Percentiles rank a stretch among this genome's conserved stretches.
phyloP scores from a whole-genome alignment of 2,329 filamentous ascomycete species.

The Trichophyton benhamiae region DNA sequence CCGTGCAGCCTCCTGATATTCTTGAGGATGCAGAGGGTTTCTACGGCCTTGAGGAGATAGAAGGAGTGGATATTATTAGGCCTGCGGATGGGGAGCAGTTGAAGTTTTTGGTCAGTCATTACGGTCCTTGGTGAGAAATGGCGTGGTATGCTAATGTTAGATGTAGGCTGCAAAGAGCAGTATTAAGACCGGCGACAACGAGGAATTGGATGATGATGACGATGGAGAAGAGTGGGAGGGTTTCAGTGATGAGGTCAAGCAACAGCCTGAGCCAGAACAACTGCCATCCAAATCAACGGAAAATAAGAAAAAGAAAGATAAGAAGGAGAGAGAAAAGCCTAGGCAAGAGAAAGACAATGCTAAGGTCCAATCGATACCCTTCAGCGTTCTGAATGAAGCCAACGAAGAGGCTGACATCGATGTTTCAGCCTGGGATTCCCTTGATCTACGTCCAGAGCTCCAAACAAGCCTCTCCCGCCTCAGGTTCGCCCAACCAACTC shows the following conservation, averaged over 20 bases:
- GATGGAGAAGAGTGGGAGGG: conserved; percentile 52
- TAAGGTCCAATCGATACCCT: conserved; percentile 24
- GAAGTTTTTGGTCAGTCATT: conserved; percentile 28
- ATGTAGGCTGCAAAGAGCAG: conserved; percentile 26
- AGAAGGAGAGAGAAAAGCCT: conserved; percentile 19
- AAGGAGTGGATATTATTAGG: conserved; percentile 74
- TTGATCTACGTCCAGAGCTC: conserved; percentile 60
- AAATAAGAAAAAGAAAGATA: conserved; percentile 6
- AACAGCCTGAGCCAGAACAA: conserved; percentile 15
- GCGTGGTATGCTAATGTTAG: neutral
- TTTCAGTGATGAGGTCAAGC: conserved; percentile 41
- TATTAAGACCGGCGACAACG: conserved; percentile 16
- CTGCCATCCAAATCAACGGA: conserved; percentile 15
- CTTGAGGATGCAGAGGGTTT: conserved; percentile 88
- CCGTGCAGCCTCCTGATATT: conserved; percentile 58
- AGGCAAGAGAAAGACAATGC: conserved; percentile 15
- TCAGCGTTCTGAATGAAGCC: conserved; percentile 28
- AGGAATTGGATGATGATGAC: conserved; percentile 12
- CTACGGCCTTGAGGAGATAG: conserved; percentile 80
- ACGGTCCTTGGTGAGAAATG: no score
- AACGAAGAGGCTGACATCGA: conserved; percentile 49
- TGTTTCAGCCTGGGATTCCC: conserved; percentile 62
- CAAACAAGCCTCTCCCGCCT: conserved; percentile 65
- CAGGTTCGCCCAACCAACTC: conserved; percentile 67
- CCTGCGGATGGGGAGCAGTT: conserved; percentile 36